These are phyloP conservation scores for Fusarium agapanthi DNA, from an alignment of 2,329 filamentous ascomycete genomes.

Conservation along the genomic window DNA sequence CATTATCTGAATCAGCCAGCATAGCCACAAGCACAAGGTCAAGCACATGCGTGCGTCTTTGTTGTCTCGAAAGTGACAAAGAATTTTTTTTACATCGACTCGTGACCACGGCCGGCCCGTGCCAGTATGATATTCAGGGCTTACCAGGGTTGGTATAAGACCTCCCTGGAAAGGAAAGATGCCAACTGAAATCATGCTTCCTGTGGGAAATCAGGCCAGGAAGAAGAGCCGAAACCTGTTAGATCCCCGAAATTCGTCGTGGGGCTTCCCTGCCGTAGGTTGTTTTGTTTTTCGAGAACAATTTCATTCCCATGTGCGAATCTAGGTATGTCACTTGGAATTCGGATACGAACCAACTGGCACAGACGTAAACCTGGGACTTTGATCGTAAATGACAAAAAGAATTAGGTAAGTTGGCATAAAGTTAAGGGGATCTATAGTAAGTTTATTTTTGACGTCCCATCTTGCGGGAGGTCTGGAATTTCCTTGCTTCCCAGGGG, in stretches of 20 bases:
- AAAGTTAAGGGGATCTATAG: not conserved
- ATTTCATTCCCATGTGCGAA: conserved; percentile 17
- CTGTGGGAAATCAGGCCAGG: conserved; percentile 22
- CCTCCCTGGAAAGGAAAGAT: conserved; percentile 35
- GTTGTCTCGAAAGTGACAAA: conserved; percentile 8
- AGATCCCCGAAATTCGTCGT: conserved; percentile 36
- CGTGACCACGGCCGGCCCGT: conserved; percentile 32
- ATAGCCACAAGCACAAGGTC: conserved; percentile 11
- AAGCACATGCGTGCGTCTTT: conserved; percentile 20
- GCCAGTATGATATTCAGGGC: conserved; percentile 22
- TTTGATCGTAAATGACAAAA: not conserved
- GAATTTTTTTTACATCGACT: conserved; percentile 2
- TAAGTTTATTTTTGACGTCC: not conserved
- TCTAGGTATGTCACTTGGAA: not conserved
- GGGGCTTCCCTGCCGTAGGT: conserved; percentile 10
- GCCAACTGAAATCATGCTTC: conserved; percentile 21
- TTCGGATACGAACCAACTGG: not conserved
- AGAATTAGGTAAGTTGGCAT: not conserved
- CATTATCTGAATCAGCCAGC: conserved; percentile 22
- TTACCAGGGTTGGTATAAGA: conserved; percentile 20
- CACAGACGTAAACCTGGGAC: not conserved
- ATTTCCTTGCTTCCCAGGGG: not conserved
- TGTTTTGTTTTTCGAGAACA: conserved; percentile 20
- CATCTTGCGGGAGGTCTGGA: not conserved
- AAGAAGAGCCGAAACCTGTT: conserved; percentile 36